phyloP scores from a whole-genome alignment of 139 green algal genomes.

The Eudorina sp. region DNA sequence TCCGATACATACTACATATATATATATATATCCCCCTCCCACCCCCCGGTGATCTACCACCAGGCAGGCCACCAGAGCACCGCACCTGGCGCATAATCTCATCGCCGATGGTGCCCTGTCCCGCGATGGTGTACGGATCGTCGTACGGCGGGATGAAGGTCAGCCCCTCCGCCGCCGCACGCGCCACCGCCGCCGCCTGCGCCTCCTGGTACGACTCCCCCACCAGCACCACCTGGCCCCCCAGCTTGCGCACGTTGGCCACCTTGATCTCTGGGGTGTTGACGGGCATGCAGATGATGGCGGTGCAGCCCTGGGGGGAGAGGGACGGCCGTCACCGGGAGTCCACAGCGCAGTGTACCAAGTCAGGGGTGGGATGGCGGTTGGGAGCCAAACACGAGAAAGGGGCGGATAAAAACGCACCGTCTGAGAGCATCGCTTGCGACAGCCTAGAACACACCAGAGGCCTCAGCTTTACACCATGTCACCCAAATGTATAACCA shows the following conservation, averaged over 20 bases:
- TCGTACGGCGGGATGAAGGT: constrained; percentile 96
- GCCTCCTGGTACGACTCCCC: constrained; percentile 96
- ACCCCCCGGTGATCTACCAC: no score
- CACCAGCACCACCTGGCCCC: constrained; percentile 92
- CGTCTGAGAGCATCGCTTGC: no score
- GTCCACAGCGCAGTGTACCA: no score
- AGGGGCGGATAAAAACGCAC: no score
- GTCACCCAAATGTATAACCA: no score
- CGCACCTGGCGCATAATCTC: constrained; percentile 90
- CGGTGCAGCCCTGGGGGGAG: constrained; percentile 71
- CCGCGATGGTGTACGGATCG: constrained; percentile 95
- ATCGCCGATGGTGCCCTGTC: constrained; percentile 94
- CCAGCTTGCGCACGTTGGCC: constrained; percentile 83
- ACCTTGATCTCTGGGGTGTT: constrained; percentile 91
- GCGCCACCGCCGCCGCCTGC: constrained; percentile 76
- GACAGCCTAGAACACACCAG: no score
- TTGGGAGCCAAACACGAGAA: no score
- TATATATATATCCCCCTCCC: background rate
- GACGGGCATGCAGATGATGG: constrained; percentile 91
- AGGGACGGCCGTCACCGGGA: background rate
- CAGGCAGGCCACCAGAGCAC: no score
- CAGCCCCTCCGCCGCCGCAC: constrained; percentile 72
- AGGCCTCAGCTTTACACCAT: no score
- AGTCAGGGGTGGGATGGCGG: no score
- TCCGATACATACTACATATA: no score